phyloP scores from a whole-genome alignment of 768 basidiomycete species.

The Lentinus tigrinus region DNA sequence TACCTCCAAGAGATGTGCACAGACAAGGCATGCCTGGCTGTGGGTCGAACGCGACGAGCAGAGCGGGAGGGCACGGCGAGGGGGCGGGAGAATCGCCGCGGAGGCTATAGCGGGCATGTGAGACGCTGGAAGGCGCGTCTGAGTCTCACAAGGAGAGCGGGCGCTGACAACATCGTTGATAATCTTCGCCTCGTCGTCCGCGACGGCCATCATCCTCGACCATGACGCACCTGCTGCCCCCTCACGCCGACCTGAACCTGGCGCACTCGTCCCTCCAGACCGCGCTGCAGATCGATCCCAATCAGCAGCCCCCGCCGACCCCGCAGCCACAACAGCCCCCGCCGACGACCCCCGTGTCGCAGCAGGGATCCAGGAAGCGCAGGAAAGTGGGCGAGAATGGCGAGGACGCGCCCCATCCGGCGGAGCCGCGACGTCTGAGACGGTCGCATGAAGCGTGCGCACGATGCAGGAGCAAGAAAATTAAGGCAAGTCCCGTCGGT shows the following conservation, averaged over 20 bases:
- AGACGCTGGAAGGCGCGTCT: conserved; percentile 19
- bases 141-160: conserved; percentile 8
- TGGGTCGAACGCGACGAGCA: not conserved
- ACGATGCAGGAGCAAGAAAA: conserved; percentile 94
- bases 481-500: conserved; percentile 66
- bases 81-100: not conserved
- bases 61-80: not conserved
- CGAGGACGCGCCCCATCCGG: conserved; percentile 53
- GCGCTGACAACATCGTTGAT: conserved; percentile 15
- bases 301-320: conserved; percentile 48
- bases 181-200: conserved; percentile 8
- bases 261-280: conserved; percentile 55
- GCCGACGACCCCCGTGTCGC: conserved; percentile 30
- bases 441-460: conserved; percentile 92
- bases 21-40: not conserved
- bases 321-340: conserved; percentile 37
- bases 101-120: conserved; percentile 14
- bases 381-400: conserved; percentile 60
- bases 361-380: conserved; percentile 37
- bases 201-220: conserved; percentile 6
- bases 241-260: conserved; percentile 42
- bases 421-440: conserved; percentile 78
- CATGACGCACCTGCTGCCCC: conserved; percentile 51
- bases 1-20: not conserved
- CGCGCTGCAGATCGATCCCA: conserved; percentile 69